These are phyloP conservation scores for Vinca minor DNA, from an alignment of 257 asterid genomes.

Conservation along the genomic window DNA sequence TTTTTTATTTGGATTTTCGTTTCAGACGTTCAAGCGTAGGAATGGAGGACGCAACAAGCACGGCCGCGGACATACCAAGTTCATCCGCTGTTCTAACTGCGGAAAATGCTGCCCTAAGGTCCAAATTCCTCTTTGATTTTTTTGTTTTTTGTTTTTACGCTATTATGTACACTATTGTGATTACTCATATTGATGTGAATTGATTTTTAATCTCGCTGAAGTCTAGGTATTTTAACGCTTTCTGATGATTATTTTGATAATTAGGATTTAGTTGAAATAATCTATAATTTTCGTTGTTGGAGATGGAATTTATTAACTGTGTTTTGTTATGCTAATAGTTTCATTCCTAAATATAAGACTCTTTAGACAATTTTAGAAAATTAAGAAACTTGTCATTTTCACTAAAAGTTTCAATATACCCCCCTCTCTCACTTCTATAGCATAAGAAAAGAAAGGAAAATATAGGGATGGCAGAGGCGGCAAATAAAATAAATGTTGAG, in stretches of 20 bases:
- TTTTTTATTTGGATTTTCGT: neutral
- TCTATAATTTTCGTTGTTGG: no score
- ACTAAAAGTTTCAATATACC: no score
- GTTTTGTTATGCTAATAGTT: neutral
- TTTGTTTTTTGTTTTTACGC: neutral
- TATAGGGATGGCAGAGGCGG: no score
- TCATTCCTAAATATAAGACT: neutral
- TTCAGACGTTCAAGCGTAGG: constrained; percentile 51
- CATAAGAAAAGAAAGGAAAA: no score
- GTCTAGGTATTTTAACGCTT: neutral
- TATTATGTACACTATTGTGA: neutral
- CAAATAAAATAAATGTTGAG: no score
- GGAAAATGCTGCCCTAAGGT: constrained; percentile 64
- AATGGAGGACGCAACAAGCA: constrained; percentile 62
- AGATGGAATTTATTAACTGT: neutral
- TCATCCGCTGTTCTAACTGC: constrained; percentile 59
- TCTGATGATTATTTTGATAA: neutral
- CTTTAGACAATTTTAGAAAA: no score
- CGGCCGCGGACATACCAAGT: constrained; percentile 48
- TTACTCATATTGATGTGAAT: neutral
- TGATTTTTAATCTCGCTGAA: neutral
- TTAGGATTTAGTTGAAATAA: neutral
- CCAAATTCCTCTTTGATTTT: neutral
- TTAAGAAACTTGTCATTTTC: no score
- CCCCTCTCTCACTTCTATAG: no score